Percentiles rank a stretch among this genome's conserved stretches.
Conservation (phyloP, 805 yeast genomes). For the Isabelozyma gotoi region DNA sequence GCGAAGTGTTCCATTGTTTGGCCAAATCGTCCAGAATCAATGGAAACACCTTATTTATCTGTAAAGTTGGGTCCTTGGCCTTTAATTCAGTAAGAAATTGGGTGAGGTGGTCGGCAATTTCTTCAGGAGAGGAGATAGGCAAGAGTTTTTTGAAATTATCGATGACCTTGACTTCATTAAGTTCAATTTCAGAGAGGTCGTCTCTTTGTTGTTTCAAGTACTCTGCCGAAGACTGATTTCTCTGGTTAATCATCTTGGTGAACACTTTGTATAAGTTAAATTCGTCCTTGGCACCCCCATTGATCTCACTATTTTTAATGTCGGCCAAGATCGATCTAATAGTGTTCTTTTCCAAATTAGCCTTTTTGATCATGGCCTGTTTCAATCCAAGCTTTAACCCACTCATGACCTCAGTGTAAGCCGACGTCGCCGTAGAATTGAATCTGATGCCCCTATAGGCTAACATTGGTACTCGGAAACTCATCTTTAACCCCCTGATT, state of each 20-base stretch:
- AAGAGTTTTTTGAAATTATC: conserved; percentile 36
- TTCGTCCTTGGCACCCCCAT: conserved; percentile 22
- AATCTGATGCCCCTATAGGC: not conserved
- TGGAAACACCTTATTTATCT: conserved; percentile 6
- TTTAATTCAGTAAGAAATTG: conserved; percentile 23
- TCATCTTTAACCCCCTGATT: not conserved
- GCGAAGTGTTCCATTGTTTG: conserved; percentile 16
- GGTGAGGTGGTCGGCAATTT: conserved; percentile 26
- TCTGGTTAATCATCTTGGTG: conserved; percentile 45
- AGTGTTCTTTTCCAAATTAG: conserved; percentile 18
- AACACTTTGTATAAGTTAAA: conserved; percentile 14
- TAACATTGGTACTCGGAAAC: not conserved
- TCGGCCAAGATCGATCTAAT: conserved; percentile 20
- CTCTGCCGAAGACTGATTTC: conserved; percentile 50
- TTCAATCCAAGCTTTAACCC: conserved; percentile 19
- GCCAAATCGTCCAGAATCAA: conserved; percentile 14
- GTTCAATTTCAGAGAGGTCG: conserved; percentile 57
- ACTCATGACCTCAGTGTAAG: conserved; percentile 14
- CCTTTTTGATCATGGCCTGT: conserved; percentile 23
- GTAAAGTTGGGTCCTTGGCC: conserved; percentile 4
- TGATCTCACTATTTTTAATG: conserved; percentile 22
- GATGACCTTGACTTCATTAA: conserved; percentile 44
- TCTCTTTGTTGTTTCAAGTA: conserved; percentile 45
- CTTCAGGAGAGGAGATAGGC: conserved; percentile 50
- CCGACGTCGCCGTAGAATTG: conserved; percentile 2